Conservation (phyloP, 306 rosid genomes). For the apple (Malus domestica) region DNA sequence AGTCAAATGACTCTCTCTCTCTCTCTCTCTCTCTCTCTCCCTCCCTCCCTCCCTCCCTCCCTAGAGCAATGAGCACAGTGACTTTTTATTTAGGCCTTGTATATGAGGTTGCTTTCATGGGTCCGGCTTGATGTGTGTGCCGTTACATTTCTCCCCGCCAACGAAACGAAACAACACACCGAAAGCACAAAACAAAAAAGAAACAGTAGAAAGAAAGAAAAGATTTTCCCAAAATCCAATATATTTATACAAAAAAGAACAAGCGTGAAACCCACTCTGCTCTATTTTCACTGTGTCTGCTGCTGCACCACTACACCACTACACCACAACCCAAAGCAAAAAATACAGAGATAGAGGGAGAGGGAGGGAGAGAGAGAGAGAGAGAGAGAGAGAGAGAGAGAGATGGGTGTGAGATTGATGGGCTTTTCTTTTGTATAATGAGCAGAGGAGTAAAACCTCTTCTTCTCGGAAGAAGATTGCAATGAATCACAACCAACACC, state of each 20-base stretch:
- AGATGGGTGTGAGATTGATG: conserved; percentile 31
- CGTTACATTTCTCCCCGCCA: conserved; percentile 65
- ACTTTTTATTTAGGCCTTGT: conserved; percentile 23
- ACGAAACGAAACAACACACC: conserved; percentile 52
- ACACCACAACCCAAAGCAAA: background rate
- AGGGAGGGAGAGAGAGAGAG: background rate
- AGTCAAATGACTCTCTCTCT: background rate
- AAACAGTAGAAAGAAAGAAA: background rate
- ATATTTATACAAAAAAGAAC: conserved; percentile 34
- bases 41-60: too few species aligned
- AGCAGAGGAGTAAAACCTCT: conserved; percentile 32
- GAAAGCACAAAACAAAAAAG: conserved; percentile 43
- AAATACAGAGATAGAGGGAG: background rate
- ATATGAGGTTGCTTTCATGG: conserved; percentile 46
- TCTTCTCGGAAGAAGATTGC: conserved; percentile 69
- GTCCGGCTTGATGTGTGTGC: conserved; percentile 70
- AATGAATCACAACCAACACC: conserved; percentile 24
- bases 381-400: background rate
- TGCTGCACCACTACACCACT: conserved; percentile 21
- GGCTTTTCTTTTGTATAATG: conserved; percentile 41
- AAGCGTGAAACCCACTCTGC: conserved; percentile 70
- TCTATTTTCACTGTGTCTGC: background rate
- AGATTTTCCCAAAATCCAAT: background rate
- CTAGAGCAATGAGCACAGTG: conserved; percentile 15
- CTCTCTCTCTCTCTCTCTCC: too few species aligned